These are phyloP conservation scores for Rhodotorula taiwanensis DNA, from an alignment of 768 basidiomycete species.

Conservation along the genomic window DNA sequence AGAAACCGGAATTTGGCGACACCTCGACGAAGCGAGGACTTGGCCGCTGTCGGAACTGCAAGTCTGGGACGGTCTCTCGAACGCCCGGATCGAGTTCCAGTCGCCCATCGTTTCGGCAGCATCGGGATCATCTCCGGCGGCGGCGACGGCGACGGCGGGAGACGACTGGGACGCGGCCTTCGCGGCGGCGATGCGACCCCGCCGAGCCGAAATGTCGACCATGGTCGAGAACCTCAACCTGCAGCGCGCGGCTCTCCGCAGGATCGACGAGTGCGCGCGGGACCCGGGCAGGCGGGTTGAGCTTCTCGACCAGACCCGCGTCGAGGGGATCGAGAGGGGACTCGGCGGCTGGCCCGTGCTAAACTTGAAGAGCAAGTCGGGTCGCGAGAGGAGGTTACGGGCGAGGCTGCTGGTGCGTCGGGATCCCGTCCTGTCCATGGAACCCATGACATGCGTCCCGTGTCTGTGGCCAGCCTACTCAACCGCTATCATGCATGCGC, in stretches of 20 bases:
- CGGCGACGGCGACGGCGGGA: not conserved
- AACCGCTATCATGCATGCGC: not conserved
- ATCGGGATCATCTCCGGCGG: not conserved
- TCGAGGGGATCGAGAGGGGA: conserved; percentile 60
- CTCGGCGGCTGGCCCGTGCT: conserved; percentile 73
- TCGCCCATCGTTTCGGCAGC: conserved; percentile 44
- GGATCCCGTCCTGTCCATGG: not conserved
- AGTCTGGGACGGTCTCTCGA: conserved; percentile 90
- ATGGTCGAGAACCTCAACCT: conserved; percentile 90
- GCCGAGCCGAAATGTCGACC: conserved; percentile 56
- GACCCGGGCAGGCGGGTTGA: conserved; percentile 51
- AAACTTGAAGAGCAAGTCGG: conserved; percentile 58
- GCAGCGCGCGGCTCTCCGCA: conserved; percentile 68
- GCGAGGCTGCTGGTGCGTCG: conserved; percentile 32
- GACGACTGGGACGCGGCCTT: conserved; percentile 29
- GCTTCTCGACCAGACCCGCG: conserved; percentile 66
- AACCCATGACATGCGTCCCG: too few species aligned
- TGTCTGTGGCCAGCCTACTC: not conserved
- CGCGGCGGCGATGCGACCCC: conserved; percentile 31
- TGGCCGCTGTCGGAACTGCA: conserved; percentile 63
- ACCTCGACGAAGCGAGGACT: conserved; percentile 63
- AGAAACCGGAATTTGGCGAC: conserved; percentile 68
- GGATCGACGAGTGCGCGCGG: conserved; percentile 32
- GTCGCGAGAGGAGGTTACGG: conserved; percentile 46
- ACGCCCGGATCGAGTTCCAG: conserved; percentile 67